phyloP scores from a whole-genome alignment of 768 basidiomycete genomes.

The Amanita phalloides region DNA sequence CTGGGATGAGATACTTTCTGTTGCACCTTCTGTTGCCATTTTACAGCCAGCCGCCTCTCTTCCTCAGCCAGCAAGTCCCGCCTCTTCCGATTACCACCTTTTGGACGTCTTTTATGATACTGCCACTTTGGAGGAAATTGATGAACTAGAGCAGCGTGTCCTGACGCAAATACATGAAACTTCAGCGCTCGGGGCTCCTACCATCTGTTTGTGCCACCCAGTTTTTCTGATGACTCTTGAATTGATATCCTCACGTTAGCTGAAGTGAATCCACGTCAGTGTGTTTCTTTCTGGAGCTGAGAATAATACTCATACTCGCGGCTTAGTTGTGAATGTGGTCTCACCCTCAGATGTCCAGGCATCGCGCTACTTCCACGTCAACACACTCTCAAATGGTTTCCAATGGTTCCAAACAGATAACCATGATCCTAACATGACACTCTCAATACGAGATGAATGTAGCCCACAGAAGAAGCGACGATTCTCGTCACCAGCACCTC shows the following conservation, averaged over 20 bases:
- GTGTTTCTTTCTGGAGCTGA: not conserved
- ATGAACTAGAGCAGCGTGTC: constrained; percentile 31
- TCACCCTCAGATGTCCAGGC: not conserved
- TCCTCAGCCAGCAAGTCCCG: constrained; percentile 3
- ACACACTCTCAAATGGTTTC: not conserved
- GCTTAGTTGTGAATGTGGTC: not conserved
- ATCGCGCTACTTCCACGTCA: not conserved
- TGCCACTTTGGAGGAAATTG: constrained; percentile 30
- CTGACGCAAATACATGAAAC: constrained; percentile 5
- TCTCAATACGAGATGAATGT: not conserved
- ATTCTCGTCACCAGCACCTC: constrained; percentile 2
- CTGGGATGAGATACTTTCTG: constrained; percentile 27
- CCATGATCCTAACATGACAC: not conserved
- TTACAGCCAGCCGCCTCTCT: constrained; percentile 9
- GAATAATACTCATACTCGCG: not conserved
- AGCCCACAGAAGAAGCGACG: constrained; percentile 9
- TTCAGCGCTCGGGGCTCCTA: constrained; percentile 2
- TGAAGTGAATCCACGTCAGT: not conserved
- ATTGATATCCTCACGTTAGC: not conserved
- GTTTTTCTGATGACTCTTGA: too few relatives aligned
- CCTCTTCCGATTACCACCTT: constrained; percentile 5
- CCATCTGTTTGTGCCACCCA: not conserved
- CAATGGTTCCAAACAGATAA: not conserved
- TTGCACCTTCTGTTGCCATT: constrained; percentile 15
- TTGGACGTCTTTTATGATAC: constrained; percentile 22